These are phyloP conservation scores for Populus tremula DNA, from an alignment of 345 rosid species.

Conservation along the genomic window DNA sequence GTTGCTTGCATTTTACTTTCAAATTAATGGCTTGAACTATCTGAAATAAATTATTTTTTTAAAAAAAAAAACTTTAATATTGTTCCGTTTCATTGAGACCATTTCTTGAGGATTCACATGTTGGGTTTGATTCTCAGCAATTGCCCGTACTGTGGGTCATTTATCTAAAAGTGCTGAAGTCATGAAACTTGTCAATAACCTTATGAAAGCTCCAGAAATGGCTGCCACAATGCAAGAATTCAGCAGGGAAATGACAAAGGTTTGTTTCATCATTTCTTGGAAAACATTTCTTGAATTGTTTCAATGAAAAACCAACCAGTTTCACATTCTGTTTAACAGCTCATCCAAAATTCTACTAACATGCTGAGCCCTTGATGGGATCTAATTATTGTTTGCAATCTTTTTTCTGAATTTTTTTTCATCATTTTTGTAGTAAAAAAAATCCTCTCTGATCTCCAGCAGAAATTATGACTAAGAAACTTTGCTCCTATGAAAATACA, in stretches of 20 bases:
- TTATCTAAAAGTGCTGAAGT: slow-evolving; percentile 84
- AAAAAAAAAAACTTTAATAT: not conserved
- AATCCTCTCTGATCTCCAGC: no score
- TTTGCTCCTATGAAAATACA: no score
- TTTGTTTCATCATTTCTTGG: slow-evolving; percentile 10
- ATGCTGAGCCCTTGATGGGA: no score
- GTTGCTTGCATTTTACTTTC: no score
- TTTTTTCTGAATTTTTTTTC: no score
- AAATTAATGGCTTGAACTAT: not conserved
- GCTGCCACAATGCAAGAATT: slow-evolving; percentile 89
- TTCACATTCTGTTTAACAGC: not conserved
- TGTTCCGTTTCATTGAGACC: no score
- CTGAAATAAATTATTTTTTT: not conserved
- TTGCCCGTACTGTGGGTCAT: slow-evolving; percentile 88
- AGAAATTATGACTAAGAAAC: no score
- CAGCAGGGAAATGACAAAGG: slow-evolving; percentile 92
- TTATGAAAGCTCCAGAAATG: slow-evolving; percentile 89
- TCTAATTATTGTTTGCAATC: no score
- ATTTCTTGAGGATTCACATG: not conserved
- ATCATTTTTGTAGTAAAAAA: no score
- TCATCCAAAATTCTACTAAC: no score
- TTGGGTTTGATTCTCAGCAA: slow-evolving; percentile 39
- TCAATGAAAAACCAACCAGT: not conserved
- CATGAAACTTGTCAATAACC: slow-evolving; percentile 86
- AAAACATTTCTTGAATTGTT: not conserved